Evolutionary conservation across 2,329 filamentous ascomycete genomes (phyloP).

Genomic region (Penicillium palitans): DNA sequence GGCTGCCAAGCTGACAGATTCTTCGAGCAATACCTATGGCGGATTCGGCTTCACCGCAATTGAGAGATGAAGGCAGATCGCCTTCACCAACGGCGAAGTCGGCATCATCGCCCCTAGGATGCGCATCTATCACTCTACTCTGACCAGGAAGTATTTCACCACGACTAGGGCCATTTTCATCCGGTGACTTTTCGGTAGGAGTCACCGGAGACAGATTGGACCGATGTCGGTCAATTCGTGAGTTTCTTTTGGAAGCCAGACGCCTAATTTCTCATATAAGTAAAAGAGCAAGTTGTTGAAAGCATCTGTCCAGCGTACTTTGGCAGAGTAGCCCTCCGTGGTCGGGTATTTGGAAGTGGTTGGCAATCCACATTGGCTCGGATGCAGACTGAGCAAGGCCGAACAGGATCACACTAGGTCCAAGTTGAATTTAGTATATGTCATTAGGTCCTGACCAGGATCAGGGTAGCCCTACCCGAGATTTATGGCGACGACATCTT

Average conservation of each 20-base stretch:
- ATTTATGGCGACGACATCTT: constrained; percentile 35
- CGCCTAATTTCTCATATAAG: background rate
- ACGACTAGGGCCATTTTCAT: background rate
- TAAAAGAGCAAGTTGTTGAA: background rate
- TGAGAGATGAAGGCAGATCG: constrained; percentile 8
- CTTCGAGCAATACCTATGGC: constrained; percentile 39
- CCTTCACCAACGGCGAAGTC: background rate
- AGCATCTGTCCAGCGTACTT: constrained; percentile 9
- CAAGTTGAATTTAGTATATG: background rate
- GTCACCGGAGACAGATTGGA: background rate
- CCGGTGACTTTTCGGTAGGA: background rate
- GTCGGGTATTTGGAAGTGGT: constrained; percentile 2
- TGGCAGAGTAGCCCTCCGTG: constrained; percentile 7
- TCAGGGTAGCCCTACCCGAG: constrained; percentile 22
- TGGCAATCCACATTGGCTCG: constrained; percentile 30
- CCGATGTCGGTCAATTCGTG: background rate
- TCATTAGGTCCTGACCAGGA: background rate
- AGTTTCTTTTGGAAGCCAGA: background rate
- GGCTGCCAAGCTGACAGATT: constrained; percentile 31
- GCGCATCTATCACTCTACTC: background rate
- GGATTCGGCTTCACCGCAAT: constrained; percentile 35
- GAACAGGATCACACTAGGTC: constrained; percentile 35
- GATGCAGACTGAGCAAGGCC: constrained; percentile 38
- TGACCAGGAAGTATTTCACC: background rate
- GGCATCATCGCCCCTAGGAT: background rate